These are phyloP conservation scores for Trametes cinnabarina DNA, from an alignment of 768 basidiomycete genomes.

Conservation along the genomic window DNA sequence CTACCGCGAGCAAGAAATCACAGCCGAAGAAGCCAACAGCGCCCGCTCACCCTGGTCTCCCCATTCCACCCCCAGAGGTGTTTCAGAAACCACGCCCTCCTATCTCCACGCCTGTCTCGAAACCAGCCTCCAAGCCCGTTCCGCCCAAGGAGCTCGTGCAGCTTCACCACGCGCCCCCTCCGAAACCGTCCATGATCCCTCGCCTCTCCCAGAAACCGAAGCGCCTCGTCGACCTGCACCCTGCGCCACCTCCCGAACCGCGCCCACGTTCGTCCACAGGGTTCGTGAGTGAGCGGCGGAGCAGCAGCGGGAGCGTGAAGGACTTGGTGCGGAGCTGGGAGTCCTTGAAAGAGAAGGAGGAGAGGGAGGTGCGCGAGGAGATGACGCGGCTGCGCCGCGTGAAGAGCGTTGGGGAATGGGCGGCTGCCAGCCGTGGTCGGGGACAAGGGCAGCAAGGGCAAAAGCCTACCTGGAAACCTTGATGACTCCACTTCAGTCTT, in stretches of 20 bases:
- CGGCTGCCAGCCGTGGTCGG: slow-evolving; percentile 12
- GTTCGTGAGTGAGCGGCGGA: slow-evolving; percentile 43
- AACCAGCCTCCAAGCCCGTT: slow-evolving; percentile 41
- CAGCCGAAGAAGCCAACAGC: slow-evolving; percentile 23
- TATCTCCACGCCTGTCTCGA: slow-evolving; percentile 57
- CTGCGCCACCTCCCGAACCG: slow-evolving; percentile 39
- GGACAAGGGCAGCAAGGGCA: slow-evolving; percentile 1
- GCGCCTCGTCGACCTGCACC: slow-evolving; percentile 55
- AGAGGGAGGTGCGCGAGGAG: slow-evolving; percentile 28
- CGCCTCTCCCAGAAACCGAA: slow-evolving; percentile 34
- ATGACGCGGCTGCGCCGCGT: slow-evolving; percentile 26
- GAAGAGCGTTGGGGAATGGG: slow-evolving; percentile 37
- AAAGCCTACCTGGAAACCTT: slow-evolving; percentile 26
- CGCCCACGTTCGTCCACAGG: slow-evolving; percentile 22
- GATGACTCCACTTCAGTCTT: neutral
- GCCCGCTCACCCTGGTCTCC: slow-evolving; percentile 41
- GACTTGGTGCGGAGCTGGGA: slow-evolving; percentile 70
- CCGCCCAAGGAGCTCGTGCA: slow-evolving; percentile 67
- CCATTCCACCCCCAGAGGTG: slow-evolving; percentile 54
- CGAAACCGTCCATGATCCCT: slow-evolving; percentile 44
- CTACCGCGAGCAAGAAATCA: slow-evolving; percentile 43
- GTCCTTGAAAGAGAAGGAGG: slow-evolving; percentile 36
- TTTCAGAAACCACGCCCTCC: slow-evolving; percentile 52
- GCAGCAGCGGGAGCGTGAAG: slow-evolving; percentile 69
- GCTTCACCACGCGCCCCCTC: slow-evolving; percentile 51